Percentiles rank a stretch among this genome's conserved stretches.
Evolutionary conservation across 2,329 filamentous ascomycete species (phyloP).

Genomic region (Remersonia thermophila): DNA sequence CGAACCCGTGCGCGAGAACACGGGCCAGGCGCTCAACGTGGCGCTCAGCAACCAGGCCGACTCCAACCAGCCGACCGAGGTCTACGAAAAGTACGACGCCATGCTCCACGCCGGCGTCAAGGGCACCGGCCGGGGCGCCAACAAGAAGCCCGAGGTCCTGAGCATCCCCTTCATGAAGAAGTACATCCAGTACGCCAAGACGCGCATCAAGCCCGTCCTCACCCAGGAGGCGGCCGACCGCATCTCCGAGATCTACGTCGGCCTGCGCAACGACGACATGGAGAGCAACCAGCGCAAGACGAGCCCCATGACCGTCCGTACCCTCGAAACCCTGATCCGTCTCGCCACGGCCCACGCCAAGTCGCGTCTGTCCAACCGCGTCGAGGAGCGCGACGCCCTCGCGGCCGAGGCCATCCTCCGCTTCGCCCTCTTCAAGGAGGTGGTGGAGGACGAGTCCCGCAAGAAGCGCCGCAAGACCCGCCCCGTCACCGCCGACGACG

Average conservation of each 20-base stretch:
- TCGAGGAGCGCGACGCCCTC: constrained; percentile 80
- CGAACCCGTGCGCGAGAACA: constrained; percentile 81
- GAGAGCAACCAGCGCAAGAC: constrained; percentile 88
- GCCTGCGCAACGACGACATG: constrained; percentile 88
- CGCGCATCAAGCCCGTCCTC: constrained; percentile 74
- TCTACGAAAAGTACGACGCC: constrained; percentile 91
- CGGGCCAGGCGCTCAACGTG: constrained; percentile 72
- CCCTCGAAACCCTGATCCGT: constrained; percentile 95
- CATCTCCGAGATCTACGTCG: constrained; percentile 82
- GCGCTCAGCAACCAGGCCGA: constrained; percentile 67
- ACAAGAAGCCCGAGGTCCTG: constrained; percentile 72
- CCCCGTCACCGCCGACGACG: constrained; percentile 45
- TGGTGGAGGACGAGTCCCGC: constrained; percentile 64
- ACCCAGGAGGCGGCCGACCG: constrained; percentile 87
- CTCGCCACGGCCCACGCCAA: constrained; percentile 93
- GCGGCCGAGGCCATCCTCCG: constrained; percentile 82
- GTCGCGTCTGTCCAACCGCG: constrained; percentile 70
- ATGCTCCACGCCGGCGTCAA: constrained; percentile 92
- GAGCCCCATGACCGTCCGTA: constrained; percentile 91
- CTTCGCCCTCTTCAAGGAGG: constrained; percentile 95
- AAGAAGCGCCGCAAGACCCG: constrained; percentile 70
- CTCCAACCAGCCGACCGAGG: constrained; percentile 65
- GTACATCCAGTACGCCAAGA: constrained; percentile 97
- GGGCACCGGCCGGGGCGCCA: constrained; percentile 57
- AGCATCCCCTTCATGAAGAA: constrained; percentile 99